phyloP scores from a whole-genome alignment of 768 basidiomycete genomes.

The Tricholoma terreum region DNA sequence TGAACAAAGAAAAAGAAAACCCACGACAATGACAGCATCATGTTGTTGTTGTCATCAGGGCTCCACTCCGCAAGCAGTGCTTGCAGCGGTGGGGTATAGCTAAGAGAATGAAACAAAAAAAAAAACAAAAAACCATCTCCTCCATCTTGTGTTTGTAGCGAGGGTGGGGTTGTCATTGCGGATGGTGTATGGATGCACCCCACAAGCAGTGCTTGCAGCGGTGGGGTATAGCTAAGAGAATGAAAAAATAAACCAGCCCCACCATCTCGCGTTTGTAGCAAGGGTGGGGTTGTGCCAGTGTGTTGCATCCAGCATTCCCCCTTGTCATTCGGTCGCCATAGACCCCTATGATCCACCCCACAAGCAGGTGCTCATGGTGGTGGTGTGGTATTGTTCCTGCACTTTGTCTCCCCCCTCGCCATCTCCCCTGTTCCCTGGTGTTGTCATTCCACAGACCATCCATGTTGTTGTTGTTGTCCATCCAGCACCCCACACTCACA shows the following conservation, averaged over 20 bases:
- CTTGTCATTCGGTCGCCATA: background rate
- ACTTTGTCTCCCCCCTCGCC: background rate
- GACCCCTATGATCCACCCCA: background rate
- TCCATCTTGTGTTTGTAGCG: too few relatives aligned
- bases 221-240: background rate
- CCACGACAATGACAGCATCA: background rate
- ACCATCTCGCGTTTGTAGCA: too few relatives aligned
- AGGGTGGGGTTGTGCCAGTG: too few relatives aligned
- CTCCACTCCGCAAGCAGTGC: background rate
- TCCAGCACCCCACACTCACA: background rate
- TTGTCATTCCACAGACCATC: background rate
- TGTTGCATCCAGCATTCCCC: background rate
- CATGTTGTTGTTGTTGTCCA: background rate
- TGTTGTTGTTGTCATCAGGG: background rate
- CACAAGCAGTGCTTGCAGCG: background rate
- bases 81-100: background rate
- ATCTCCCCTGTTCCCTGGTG: background rate
- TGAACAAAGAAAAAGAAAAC: background rate
- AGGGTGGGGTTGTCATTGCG: too few relatives aligned
- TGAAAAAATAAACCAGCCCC: background rate
- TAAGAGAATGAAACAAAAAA: background rate
- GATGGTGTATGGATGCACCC: background rate
- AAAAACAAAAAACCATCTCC: too few relatives aligned
- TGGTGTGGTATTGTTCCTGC: background rate
- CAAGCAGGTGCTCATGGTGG: background rate